Percentiles rank a stretch among this genome's conserved stretches.
phyloP scores from a whole-genome alignment of 2,329 filamentous ascomycete species.

The Verticillium tricorpus region DNA sequence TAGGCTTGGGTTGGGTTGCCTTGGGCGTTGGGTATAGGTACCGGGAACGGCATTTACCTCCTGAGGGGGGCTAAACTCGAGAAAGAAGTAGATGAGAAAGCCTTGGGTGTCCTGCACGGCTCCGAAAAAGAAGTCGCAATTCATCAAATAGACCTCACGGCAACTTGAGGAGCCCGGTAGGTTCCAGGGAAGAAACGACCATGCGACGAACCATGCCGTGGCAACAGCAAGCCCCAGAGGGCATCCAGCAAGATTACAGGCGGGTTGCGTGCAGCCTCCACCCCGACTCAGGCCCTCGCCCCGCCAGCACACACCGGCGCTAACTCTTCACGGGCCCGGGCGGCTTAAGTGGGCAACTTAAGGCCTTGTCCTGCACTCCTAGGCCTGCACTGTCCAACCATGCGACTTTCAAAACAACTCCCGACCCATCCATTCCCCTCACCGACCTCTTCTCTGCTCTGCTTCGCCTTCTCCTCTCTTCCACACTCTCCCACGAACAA shows the following conservation, averaged over 20 bases:
- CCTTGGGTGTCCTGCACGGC: neutral
- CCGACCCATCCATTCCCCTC: conserved; percentile 9
- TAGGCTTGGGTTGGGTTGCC: neutral
- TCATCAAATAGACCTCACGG: neutral
- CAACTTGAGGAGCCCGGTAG: neutral
- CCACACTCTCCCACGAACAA: neutral
- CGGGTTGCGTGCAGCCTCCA: conserved; percentile 4
- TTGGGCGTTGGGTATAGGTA: neutral
- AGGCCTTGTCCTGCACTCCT: neutral
- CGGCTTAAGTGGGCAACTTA: neutral
- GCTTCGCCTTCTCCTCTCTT: conserved; percentile 1
- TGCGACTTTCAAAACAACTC: conserved; percentile 1
- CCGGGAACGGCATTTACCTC: neutral
- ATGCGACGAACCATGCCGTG: neutral
- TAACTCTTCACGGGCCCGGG: neutral
- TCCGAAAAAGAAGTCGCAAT: neutral
- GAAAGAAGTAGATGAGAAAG: neutral
- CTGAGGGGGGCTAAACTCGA: neutral
- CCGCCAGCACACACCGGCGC: neutral
- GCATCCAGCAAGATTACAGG: conserved; percentile 7
- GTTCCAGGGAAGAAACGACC: neutral
- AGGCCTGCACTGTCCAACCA: neutral
- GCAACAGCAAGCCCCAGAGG: neutral
- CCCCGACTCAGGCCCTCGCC: neutral
- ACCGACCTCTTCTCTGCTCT: conserved; percentile 4